These are phyloP conservation scores for Fusarium palustre DNA, from an alignment of 2,329 filamentous ascomycete genomes.

Conservation along the genomic window DNA sequence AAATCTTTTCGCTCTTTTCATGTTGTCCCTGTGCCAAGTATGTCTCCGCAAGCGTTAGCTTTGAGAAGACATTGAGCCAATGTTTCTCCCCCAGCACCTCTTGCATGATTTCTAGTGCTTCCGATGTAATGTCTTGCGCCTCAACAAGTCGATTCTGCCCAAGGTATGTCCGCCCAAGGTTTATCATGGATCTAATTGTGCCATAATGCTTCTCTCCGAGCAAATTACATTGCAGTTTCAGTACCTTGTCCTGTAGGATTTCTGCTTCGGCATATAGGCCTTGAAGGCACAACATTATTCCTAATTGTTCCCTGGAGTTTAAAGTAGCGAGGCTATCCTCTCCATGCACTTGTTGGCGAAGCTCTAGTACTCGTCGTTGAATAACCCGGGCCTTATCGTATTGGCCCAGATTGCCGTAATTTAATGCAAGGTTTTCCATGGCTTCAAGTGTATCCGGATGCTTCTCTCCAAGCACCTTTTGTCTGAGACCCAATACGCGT, in stretches of 20 bases:
- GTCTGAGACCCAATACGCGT: neutral
- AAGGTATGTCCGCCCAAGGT: fast-evolving
- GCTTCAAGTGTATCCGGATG: constrained; percentile 1
- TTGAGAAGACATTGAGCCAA: no score
- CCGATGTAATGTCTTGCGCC: neutral
- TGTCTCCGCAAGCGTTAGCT: fast-evolving
- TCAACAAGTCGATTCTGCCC: fast-evolving
- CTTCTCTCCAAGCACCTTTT: neutral
- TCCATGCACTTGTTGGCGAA: neutral
- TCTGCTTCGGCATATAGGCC: neutral
- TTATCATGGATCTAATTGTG: fast-evolving
- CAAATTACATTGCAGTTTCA: neutral
- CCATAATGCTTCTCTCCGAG: neutral
- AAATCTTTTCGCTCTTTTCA: neutral
- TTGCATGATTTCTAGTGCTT: neutral
- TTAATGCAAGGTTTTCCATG: constrained; percentile 9
- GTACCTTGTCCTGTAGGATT: fast-evolving
- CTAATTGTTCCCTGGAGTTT: fast-evolving
- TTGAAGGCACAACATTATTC: fast-evolving
- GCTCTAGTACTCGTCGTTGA: fast-evolving
- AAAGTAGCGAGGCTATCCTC: neutral
- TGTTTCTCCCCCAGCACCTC: neutral
- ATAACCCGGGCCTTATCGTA: fast-evolving
- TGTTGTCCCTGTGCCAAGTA: fast-evolving
- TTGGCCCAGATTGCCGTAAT: neutral